Base-by-base conservation (phyloP, 2,329 filamentous ascomycete species). In the Paraphoma chrysanthemicola region DNA sequence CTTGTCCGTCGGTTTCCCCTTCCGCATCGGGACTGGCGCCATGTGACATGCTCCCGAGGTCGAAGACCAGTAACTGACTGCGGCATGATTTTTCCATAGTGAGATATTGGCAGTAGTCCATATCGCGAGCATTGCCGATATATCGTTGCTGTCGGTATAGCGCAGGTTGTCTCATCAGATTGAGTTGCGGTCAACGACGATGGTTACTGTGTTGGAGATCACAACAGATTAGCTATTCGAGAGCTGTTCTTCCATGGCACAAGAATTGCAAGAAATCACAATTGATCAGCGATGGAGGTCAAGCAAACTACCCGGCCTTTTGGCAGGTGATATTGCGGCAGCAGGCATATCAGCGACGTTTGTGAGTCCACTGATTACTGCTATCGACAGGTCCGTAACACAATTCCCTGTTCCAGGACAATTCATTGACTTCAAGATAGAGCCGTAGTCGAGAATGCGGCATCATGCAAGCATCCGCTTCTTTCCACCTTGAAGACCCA, bases 371-470 rank as follows among this genome's bases (percentile, higher is more conserved):
- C 36, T 64, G 14, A 62, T 71, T 8, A 66, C 70, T 50, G 65
- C 64, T 10, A 70, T 72, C 44, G 70, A 73, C 45, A 66, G 67
- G 70, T 70, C 52, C 49, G 62, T 54, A 41, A 6, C 14, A 16
- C 7, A 14, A 1, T 12, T 12, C n/a, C 5, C 9, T 38, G 9
- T 18, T 4, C 43, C 16, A 28, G 6, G 17, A 23, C 10, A 11
- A 11, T 28, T 36, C 11, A 29, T 42, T 56, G 31, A 59, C 38
- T 23, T 14, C n/a, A n/a, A 14, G 17, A 48, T 43, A 67, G 63
- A 53, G 64, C 67, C 29, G 68, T 73, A 9, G 67, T 71, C 16
- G 67, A 72, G 38, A 69, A 71, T 41, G 63, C 62, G 11, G 57
- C 68, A 10, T 67, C 60, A 39, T 59, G 48, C 16, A 59, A 57